Base-by-base conservation (phyloP, 345 rosid species). In the Euphorbia pulcherrima region DNA sequence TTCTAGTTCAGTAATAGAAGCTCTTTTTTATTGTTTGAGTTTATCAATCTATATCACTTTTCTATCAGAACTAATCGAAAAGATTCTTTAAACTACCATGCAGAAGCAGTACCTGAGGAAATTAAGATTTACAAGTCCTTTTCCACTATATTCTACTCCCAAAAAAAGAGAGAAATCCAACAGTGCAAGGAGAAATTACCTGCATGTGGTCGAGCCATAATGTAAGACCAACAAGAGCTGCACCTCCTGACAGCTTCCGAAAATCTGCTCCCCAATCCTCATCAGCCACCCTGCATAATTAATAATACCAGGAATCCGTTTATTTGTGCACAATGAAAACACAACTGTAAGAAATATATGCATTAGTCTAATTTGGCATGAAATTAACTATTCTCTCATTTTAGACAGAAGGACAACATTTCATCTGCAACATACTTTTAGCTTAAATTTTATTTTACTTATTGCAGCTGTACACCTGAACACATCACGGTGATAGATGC, bases 241-340 rank as follows among this genome's bases (percentile, higher is more conserved):
- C 84, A 77, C 98, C 98, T 52, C 90, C 98, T 12, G 98, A 93
- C 68, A 93, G 66, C 82, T 85, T 90, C 69, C 98, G 85, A 64
- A 93, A 84, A 79, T 93, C 98, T 67, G 98, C 96, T 40, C 97
- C 94, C 98, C 98, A 90, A 59, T 89, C 92, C 72, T 87, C 89
- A 69, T 88, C 98, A 62, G 96, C 90, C 67, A 93, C 92, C 81
- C 98, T 93, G 88, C 62, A 75, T 68, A 75, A 77, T 53, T 65
- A 41, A 76, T 48, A 48, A 47, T 46, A 68, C 21, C 64, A 65
- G 16, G n/a, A 39, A 70, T 44, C n/a, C 51, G 71, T 52, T 51
- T 68, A 70, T 7, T 26, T 48, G 60, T 6, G 10, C 40, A 60
- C 55, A 47, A 29, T 21, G 9, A 60, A 29, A 57, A 21, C 44